Conservation (phyloP, 2,329 filamentous ascomycete genomes). For the Emydomyces testavorans region DNA sequence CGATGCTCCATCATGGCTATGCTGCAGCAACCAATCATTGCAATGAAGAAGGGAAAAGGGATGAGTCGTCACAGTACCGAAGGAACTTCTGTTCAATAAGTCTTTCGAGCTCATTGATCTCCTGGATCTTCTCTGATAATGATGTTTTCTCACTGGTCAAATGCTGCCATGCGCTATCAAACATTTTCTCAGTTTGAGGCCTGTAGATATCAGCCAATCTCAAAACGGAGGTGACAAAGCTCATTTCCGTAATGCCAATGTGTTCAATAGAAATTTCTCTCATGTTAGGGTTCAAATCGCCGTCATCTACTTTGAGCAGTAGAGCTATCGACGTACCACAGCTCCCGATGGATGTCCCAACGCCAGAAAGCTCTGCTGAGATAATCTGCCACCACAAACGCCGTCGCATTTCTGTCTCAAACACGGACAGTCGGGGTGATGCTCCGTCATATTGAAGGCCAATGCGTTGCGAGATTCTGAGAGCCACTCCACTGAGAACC, state of each 20-base stretch:
- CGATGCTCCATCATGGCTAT: slow-evolving; percentile 27
- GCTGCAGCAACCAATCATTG: slow-evolving; percentile 29
- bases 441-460: slow-evolving; percentile 55
- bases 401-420: slow-evolving; percentile 59
- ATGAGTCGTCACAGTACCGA: slow-evolving; percentile 28
- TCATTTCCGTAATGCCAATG: slow-evolving; percentile 30
- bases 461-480: slow-evolving; percentile 57
- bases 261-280: slow-evolving; percentile 23
- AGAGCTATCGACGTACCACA: slow-evolving; percentile 33
- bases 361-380: slow-evolving; percentile 53
- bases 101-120: slow-evolving; percentile 22
- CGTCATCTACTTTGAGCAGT: slow-evolving; percentile 36
- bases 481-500: slow-evolving; percentile 48
- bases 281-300: slow-evolving; percentile 33
- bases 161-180: neutral
- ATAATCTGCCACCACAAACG: slow-evolving; percentile 63
- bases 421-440: slow-evolving; percentile 33
- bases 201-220: slow-evolving; percentile 29
- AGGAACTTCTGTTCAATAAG: slow-evolving; percentile 26
- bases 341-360: slow-evolving; percentile 32
- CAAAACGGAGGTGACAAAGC: slow-evolving; percentile 37
- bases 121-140: slow-evolving; percentile 14
- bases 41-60: slow-evolving; percentile 32
- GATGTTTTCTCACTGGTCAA: neutral
- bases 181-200: slow-evolving; percentile 3